Percentiles rank a stretch among this genome's conserved stretches.
These are phyloP conservation scores for Podila minutissima DNA, from an alignment of 192 early-diverging fungal species.

Conservation along the genomic window DNA sequence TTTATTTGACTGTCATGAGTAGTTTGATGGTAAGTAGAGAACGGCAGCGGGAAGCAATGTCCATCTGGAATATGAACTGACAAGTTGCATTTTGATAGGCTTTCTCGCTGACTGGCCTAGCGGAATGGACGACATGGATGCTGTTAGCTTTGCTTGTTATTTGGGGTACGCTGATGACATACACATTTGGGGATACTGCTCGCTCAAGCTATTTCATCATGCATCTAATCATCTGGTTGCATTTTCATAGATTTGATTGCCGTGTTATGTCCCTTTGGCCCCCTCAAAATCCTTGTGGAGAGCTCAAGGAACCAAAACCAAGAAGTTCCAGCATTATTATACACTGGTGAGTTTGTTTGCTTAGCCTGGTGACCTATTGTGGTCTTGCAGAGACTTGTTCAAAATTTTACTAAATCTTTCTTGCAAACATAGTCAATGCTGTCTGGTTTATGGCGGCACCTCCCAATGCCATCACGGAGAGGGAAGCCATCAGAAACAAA, in stretches of 20 bases:
- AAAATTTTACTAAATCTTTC: background rate
- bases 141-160: conserved; percentile 79
- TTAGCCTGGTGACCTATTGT: background rate
- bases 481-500: conserved; percentile 6
- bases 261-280: conserved; percentile 91
- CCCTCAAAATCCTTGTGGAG: conserved; percentile 83
- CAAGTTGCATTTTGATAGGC: conserved; percentile 54
- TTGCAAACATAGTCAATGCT: conserved; percentile 51
- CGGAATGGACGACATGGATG: conserved; percentile 88
- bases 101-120: conserved; percentile 71
- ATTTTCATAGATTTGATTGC: conserved; percentile 77
- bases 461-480: conserved; percentile 34
- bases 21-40: conserved; percentile 73
- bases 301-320: conserved; percentile 73
- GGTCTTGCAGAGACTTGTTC: too few relatives aligned
- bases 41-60: background rate
- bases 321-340: conserved; percentile 84
- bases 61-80: background rate
- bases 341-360: conserved; percentile 53
- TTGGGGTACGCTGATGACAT: conserved; percentile 69
- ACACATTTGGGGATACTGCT: background rate
- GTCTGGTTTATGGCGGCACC: conserved; percentile 84
- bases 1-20: conserved; percentile 82
- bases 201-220: background rate
- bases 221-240: background rate